Evolutionary conservation across 768 basidiomycete species (phyloP), one percentile per base, ranked within the genome.

Genomic region (Auriscalpium orientale): DNA sequence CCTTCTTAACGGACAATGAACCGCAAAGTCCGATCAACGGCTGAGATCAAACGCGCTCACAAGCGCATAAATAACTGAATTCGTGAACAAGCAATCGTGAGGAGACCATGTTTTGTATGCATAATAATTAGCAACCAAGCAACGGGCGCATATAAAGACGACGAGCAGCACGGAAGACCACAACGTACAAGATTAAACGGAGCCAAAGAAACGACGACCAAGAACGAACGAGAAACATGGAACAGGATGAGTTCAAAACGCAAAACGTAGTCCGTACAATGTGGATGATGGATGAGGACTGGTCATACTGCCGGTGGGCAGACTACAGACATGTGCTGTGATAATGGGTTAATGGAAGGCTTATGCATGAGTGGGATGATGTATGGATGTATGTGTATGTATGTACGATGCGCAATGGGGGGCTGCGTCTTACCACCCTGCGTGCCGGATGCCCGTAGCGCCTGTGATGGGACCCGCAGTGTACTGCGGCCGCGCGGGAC

Each of bases 371-470:
- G 43, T 50, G 18, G 28, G 45, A 51, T 43, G 21, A 21, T 28
- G 28, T 28, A 28, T 28, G 28, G 4, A 28, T 28, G 28, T 28
- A 28, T 28, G 4, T 28, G 28, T 28, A 28, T 28, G 28, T 28
- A 28, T 28, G 28, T 28, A 28, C 7, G 28, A 28, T 28, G 28
- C 28, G 28, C 5, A 28, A 7, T 28, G 28, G 28, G 28, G 28
- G 28, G 28, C 7, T 28, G 28, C 11, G 36, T 58, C 46, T 59
- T 34, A 59, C 58, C 58, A 59, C 28, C 13, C 38, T 16, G 58
- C 56, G n/a, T 59, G 58, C 43, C 58, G 56, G 21, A 59, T 59
- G 40, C 58, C 58, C 16, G 58, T 54, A 35, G 58, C 52, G 20
- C 58, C 58, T 21, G 58, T 59, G 45, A 59, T 59, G 15, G 44